Base-by-base conservation (phyloP, 306 rosid species). In the Morella rubra region DNA sequence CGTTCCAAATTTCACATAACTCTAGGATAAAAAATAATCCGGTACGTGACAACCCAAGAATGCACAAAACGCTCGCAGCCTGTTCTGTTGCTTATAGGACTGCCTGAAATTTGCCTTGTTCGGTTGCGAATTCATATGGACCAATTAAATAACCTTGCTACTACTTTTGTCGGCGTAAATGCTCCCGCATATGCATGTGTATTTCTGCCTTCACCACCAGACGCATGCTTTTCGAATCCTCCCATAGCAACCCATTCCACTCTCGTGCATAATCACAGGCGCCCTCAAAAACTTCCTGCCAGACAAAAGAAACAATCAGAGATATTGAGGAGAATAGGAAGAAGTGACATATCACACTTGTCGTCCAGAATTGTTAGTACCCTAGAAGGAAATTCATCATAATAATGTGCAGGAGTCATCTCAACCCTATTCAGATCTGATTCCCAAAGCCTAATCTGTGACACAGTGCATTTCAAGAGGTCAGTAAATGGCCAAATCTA, bases 401-500 rank as follows among this genome's bases (percentile, higher is more conserved):
- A 95, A 61, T 82, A 81, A 81, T 88, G 83, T 56, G 97, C 85
- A 7, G 82, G 86, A 53, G 82, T 87, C 89, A 82, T 88, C 86
- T 92, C 97, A 66, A 95, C 93, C 82, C 99, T 89, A 64, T 91
- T 95, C 66, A 90, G 84, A 88, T 95, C 99, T 58, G 96, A 82
- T 82, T 92, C 99, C 99, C 99, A 92, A 69, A 92, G 81, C 80
- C 97, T 83, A 69, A 95, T 90, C 99, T 95, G 96, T 74, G 82
- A 77, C 16, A 58, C 60, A 49, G 18, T 44, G 12, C 69, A 64
- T 44, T 62, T 45, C 56, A 55, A 65, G 45, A 44, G 11, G 73
- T 49, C 42, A 24, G 9, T 18, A 58, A 12, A 40, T 55, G 37
- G 18, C 6, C 0, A 27, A 37, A 67, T 16, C 58, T 27, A 54